Percentiles rank a stretch among this genome's conserved stretches.
Evolutionary conservation across 2,329 filamentous ascomycete genomes (phyloP).

Genomic region (Magnaporthiopsis incrustans): DNA sequence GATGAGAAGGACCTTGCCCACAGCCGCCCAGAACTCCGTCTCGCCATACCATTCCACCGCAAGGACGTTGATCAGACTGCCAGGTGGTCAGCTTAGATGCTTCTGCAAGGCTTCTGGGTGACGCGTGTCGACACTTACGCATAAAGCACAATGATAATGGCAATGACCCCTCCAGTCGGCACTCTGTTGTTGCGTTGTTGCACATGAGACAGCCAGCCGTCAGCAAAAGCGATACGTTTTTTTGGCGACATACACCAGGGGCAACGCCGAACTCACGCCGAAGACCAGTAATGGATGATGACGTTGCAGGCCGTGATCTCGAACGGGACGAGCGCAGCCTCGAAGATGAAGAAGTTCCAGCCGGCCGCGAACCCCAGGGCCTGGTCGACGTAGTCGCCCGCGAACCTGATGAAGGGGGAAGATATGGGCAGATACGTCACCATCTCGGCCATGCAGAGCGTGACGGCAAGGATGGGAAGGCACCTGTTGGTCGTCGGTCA

Average conservation of each 20-base stretch:
- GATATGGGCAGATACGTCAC: constrained; percentile 70
- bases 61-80: constrained; percentile 57
- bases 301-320: constrained; percentile 46
- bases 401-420: constrained; percentile 71
- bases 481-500: neutral
- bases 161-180: constrained; percentile 47
- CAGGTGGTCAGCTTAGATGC: neutral
- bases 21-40: constrained; percentile 66
- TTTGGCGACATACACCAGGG: neutral
- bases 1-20: constrained; percentile 66
- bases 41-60: constrained; percentile 70
- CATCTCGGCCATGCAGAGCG: constrained; percentile 57
- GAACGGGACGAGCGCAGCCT: constrained; percentile 59
- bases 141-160: constrained; percentile 47
- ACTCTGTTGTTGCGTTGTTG: constrained; percentile 19
- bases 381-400: constrained; percentile 66
- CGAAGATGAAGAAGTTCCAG: constrained; percentile 68
- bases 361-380: constrained; percentile 66
- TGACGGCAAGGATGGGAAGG: constrained; percentile 49
- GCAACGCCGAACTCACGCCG: constrained; percentile 8
- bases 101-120: too few relatives aligned
- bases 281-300: constrained; percentile 11
- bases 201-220: neutral
- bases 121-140: constrained; percentile 21
- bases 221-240: neutral